phyloP scores from a whole-genome alignment of 495 filamentous ascomycete species.

The Xylaria sp. region DNA sequence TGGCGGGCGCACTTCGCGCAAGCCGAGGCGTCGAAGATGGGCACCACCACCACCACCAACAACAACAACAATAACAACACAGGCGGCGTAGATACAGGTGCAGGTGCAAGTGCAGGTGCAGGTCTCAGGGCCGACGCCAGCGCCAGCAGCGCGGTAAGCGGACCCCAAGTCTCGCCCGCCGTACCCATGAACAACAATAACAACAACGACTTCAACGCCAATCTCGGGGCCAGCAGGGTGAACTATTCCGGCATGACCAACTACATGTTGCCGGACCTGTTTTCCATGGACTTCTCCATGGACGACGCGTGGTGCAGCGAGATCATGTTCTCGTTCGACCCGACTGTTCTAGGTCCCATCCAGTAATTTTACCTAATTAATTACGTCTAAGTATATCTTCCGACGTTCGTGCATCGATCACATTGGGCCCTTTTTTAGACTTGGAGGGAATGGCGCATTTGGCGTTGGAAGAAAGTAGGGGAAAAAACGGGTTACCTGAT shows the following conservation, averaged over 20 bases:
- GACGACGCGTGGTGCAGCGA: constrained; percentile 23
- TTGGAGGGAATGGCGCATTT: not conserved
- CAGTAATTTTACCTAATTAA: too few species aligned
- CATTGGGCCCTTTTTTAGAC: not conserved
- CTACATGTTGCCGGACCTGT: constrained; percentile 16
- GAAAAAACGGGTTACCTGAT: not conserved
- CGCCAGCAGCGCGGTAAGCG: not conserved
- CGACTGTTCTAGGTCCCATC: not conserved
- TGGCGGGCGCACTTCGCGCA: constrained; percentile 35
- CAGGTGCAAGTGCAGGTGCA: not conserved
- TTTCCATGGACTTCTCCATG: constrained; percentile 24
- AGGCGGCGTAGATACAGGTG: too few species aligned
- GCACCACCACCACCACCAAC: too few species aligned
- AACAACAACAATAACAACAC: too few species aligned
- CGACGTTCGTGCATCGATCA: not conserved
- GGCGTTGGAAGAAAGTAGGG: not conserved
- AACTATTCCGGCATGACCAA: constrained; percentile 4
- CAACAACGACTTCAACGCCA: not conserved
- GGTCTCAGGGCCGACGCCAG: not conserved
- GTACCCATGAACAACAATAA: not conserved
- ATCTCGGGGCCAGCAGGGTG: not conserved
- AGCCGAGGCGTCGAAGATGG: constrained; percentile 15
- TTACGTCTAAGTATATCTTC: too few species aligned
- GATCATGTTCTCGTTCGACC: constrained; percentile 19
- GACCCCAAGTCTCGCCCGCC: not conserved